phyloP scores from a whole-genome alignment of 176 grass and related monocot species.

The Saccharum spontaneum region DNA sequence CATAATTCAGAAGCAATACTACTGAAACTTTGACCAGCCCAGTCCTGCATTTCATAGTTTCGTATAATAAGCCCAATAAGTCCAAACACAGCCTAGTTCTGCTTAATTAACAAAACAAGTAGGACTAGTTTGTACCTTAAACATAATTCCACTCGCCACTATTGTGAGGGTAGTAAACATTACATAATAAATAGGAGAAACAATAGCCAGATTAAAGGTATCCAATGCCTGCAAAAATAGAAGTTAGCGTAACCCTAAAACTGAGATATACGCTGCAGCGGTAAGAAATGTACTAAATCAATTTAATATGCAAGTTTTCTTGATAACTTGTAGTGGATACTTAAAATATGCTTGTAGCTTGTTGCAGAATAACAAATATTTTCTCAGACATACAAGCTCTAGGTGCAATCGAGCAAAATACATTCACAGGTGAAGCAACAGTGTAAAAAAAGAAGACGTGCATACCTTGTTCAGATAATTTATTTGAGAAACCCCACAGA shows the following conservation, averaged over 20 bases:
- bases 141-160: conserved; percentile 94
- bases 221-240: conserved; percentile 75
- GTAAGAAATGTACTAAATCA: not conserved
- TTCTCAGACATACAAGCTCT: not conserved
- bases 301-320: not conserved
- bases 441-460: not conserved
- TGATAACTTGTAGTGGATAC: not conserved
- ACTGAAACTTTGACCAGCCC: conserved; percentile 76
- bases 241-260: conserved; percentile 26
- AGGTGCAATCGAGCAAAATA: conserved; percentile 18
- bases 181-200: conserved; percentile 94
- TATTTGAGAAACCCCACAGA: conserved; percentile 85
- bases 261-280: not conserved
- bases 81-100: not conserved
- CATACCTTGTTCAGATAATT: conserved; percentile 97
- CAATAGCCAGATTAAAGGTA: conserved; percentile 88
- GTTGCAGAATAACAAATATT: not conserved
- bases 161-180: conserved; percentile 97
- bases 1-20: conserved; percentile 89
- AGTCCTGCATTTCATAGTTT: conserved; percentile 59
- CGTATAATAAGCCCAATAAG: conserved; percentile 31
- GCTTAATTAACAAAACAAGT: not conserved
- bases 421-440: not conserved
- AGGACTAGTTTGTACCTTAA: conserved; percentile 62
- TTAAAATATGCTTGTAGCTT: not conserved